A percentile compares a stretch with the other conserved stretches of the same genome.
These are phyloP conservation scores for Globisporangium mamillatum DNA, from an alignment of 352 stramenopile species.

Conservation along the genomic window DNA sequence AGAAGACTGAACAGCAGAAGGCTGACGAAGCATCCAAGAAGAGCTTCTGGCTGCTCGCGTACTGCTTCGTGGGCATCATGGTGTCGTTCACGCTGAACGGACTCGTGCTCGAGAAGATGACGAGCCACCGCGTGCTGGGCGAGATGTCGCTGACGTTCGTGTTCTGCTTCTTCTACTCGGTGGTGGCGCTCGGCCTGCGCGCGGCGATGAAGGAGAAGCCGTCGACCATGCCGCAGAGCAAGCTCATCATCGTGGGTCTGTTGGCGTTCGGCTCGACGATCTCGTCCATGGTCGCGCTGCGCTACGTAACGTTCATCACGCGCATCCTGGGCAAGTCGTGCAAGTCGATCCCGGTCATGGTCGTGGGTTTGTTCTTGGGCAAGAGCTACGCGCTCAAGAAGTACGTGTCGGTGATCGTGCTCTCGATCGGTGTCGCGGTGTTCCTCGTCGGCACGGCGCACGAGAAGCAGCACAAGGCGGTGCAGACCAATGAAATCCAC, in stretches of 20 bases:
- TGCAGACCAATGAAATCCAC: conserved; percentile 42
- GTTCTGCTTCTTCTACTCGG: conserved; percentile 75
- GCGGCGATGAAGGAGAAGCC: conserved; percentile 57
- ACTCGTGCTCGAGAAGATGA: conserved; percentile 82
- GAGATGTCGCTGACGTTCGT: conserved; percentile 86
- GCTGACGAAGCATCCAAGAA: conserved; percentile 28
- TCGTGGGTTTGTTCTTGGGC: conserved; percentile 66
- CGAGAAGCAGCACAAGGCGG: conserved; percentile 56
- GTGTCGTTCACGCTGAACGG: conserved; percentile 83
- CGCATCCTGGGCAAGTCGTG: conserved; percentile 86
- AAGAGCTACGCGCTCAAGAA: conserved; percentile 83
- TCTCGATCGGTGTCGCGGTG: conserved; percentile 70
- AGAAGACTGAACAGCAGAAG: conserved; percentile 5
- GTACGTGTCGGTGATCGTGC: conserved; percentile 73
- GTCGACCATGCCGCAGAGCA: conserved; percentile 70
- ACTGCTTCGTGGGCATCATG: conserved; percentile 83
- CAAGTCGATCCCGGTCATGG: conserved; percentile 87
- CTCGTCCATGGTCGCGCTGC: conserved; percentile 77
- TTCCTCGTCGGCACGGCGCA: conserved; percentile 74
- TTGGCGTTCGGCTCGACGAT: conserved; percentile 80
- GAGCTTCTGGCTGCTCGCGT: conserved; percentile 57
- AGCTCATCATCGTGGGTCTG: conserved; percentile 58
- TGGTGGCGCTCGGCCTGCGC: conserved; percentile 60
- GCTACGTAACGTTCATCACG: conserved; percentile 86
- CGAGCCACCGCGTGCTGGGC: conserved; percentile 72